phyloP scores from a whole-genome alignment of 2,329 filamentous ascomycete species.

The Fusarium tjaetaba region DNA sequence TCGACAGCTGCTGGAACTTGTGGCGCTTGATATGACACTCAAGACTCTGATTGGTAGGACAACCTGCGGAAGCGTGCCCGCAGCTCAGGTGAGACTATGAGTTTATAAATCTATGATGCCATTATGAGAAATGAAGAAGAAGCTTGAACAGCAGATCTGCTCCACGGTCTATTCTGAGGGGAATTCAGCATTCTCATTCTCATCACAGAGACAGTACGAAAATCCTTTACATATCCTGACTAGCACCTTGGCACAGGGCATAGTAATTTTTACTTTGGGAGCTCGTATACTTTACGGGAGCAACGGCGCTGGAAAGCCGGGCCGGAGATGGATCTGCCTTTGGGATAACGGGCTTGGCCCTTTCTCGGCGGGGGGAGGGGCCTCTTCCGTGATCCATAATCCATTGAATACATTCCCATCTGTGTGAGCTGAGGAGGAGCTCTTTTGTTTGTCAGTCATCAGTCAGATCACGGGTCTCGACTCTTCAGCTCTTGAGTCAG shows the following conservation, averaged over 20 bases:
- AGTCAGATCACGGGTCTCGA: not conserved
- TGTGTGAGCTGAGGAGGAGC: not conserved
- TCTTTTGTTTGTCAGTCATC: not conserved
- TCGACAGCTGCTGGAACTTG: constrained; percentile 8
- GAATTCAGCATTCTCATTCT: not conserved
- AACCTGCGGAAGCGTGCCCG: not conserved
- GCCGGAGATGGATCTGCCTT: not conserved
- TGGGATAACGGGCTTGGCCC: not conserved
- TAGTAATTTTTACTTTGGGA: not conserved
- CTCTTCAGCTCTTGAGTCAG: not conserved
- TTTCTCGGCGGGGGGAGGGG: not conserved
- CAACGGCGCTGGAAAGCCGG: constrained; percentile 1
- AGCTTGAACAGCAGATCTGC: constrained; percentile 6
- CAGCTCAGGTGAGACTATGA: constrained; percentile 30
- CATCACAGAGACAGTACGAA: constrained; percentile 7
- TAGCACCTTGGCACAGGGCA: constrained; percentile 6
- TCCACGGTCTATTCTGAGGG: not conserved
- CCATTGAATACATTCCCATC: not conserved
- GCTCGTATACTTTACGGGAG: constrained; percentile 1
- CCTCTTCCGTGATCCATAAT: not conserved
- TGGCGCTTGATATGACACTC: constrained; percentile 32
- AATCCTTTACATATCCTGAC: not conserved
- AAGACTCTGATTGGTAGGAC: constrained; percentile 6
- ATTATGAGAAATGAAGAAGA: constrained; percentile 17
- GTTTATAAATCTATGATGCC: constrained; percentile 33